Conservation (phyloP, 192 early-diverging fungal genomes). For the Coemansia sp. region DNA sequence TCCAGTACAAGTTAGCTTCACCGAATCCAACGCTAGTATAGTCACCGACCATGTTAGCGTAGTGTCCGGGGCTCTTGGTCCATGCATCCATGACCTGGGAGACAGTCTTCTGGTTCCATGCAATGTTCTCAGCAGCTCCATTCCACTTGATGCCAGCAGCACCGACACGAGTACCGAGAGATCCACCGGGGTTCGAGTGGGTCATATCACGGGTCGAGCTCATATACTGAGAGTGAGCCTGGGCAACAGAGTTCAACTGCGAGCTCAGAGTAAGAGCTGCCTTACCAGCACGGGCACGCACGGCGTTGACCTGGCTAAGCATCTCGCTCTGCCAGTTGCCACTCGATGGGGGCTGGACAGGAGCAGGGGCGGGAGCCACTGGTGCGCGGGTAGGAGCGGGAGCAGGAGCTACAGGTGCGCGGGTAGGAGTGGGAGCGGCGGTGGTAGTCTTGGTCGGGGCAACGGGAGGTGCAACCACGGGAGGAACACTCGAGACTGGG, state of each 20-base stretch:
- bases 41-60: conserved; percentile 54
- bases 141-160: conserved; percentile 14
- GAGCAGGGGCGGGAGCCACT: conserved; percentile 6
- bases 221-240: conserved; percentile 48
- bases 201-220: conserved; percentile 24
- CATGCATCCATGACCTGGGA: conserved; percentile 45
- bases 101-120: conserved; percentile 42
- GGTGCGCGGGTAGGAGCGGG: neutral
- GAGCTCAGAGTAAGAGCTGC: conserved; percentile 18
- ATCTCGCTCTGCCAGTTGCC: conserved; percentile 37
- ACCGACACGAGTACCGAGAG: conserved; percentile 30
- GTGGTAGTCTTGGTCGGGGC: neutral
- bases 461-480: neutral
- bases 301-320: conserved; percentile 42
- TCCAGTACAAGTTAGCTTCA: conserved; percentile 40
- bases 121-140: conserved; percentile 57
- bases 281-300: conserved; percentile 36
- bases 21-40: conserved; percentile 54
- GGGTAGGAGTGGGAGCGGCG: neutral
- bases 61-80: conserved; percentile 55
- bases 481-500: neutral
- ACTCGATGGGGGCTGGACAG: neutral
- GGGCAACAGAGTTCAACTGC: conserved; percentile 31
- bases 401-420: neutral
- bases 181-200: conserved; percentile 34